A percentile compares a stretch with the other conserved stretches of the same genome.
Evolutionary conservation across 2,329 filamentous ascomycete species (phyloP).

Genomic region (Neobulgaria alba): DNA sequence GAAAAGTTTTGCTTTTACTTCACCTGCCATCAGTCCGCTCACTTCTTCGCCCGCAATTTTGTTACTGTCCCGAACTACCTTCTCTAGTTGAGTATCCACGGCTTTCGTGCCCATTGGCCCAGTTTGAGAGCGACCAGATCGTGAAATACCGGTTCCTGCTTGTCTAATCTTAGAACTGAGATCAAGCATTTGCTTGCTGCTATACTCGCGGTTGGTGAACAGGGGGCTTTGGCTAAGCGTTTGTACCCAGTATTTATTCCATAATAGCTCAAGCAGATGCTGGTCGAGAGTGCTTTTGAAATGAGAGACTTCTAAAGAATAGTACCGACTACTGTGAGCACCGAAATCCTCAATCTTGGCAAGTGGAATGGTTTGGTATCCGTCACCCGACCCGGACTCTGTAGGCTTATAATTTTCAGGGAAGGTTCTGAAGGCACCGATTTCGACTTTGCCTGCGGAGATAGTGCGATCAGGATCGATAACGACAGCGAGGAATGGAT

Average conservation of each 20-base stretch:
- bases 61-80: conserved; percentile 46
- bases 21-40: conserved; percentile 32
- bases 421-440: conserved; percentile 91
- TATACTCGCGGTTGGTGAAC: conserved; percentile 86
- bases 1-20: conserved; percentile 44
- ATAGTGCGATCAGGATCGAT: conserved; percentile 95
- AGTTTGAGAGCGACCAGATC: conserved; percentile 23
- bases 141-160: conserved; percentile 37
- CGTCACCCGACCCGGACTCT: conserved; percentile 40
- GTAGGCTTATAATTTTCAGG: conserved; percentile 62
- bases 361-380: conserved; percentile 74
- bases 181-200: conserved; percentile 85
- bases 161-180: conserved; percentile 74
- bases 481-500: conserved; percentile 92
- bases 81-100: conserved; percentile 41
- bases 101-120: conserved; percentile 8
- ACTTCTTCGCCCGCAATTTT: conserved; percentile 48
- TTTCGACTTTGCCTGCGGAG: conserved; percentile 86
- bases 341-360: conserved; percentile 94
- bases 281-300: conserved; percentile 91
- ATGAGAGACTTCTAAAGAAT: conserved; percentile 81
- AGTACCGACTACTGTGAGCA: conserved; percentile 84
- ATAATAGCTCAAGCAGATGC: conserved; percentile 77
- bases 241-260: conserved; percentile 99
- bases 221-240: conserved; percentile 87